Percentiles rank a stretch among this genome's conserved stretches.
These are phyloP conservation scores for Helotiales sp. DNA, from an alignment of 2,329 filamentous ascomycete genomes.

Conservation along the genomic window DNA sequence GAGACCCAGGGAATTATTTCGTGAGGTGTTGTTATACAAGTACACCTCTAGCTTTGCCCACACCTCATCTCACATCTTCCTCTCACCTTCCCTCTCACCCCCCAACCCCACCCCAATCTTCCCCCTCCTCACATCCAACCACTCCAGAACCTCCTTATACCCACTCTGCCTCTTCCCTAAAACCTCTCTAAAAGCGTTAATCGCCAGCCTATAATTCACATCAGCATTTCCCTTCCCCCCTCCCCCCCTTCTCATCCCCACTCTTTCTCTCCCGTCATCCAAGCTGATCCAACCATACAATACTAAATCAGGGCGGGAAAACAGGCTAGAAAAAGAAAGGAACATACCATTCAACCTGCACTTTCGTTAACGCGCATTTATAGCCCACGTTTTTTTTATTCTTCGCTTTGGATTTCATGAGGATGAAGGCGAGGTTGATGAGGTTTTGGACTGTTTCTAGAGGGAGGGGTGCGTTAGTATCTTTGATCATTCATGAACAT, in stretches of 20 bases:
- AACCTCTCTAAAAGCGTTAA: conserved; percentile 71
- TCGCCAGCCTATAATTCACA: conserved; percentile 57
- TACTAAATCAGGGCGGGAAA: background rate
- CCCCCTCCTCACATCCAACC: conserved; percentile 63
- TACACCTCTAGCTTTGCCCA: too few species aligned
- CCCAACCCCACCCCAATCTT: too few species aligned
- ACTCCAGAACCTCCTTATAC: conserved; percentile 67
- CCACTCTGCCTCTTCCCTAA: conserved; percentile 73
- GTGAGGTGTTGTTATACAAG: too few species aligned
- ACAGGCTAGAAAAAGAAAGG: background rate
- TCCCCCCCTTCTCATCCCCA: too few species aligned
- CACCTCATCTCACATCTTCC: background rate
- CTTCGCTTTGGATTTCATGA: conserved; percentile 38
- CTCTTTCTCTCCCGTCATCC: too few species aligned
- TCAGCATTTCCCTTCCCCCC: too few species aligned
- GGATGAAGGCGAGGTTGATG: conserved; percentile 34
- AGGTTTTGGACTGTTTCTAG: conserved; percentile 35
- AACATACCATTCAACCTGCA: conserved; percentile 42
- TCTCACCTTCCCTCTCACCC: background rate
- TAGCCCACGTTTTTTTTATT: conserved; percentile 32
- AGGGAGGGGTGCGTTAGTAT: too few species aligned
- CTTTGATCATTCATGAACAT: background rate
- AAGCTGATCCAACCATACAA: too few species aligned
- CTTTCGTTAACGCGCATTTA: conserved; percentile 33
- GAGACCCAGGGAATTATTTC: too few species aligned